Evolutionary conservation across 2,329 filamentous ascomycete genomes (phyloP).

Genomic region (Triangularia verruculosa): DNA sequence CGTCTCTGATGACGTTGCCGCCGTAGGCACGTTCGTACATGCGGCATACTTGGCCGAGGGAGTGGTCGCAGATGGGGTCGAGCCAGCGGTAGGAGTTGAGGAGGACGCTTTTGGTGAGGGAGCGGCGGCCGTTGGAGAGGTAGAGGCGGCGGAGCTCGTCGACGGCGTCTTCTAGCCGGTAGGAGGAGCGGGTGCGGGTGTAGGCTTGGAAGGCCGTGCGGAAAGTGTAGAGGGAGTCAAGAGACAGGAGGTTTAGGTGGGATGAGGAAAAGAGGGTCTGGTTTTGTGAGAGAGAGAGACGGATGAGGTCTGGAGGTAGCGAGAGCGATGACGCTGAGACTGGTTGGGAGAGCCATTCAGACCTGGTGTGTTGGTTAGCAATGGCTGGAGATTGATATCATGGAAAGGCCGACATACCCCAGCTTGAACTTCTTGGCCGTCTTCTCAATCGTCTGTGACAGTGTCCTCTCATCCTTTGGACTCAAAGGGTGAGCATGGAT

Average conservation of each 20-base stretch:
- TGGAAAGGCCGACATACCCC: slow-evolving; percentile 32
- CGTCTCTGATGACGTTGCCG: slow-evolving; percentile 24
- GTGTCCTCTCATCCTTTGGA: slow-evolving; percentile 44
- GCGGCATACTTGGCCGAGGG: slow-evolving; percentile 48
- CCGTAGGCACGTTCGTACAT: slow-evolving; percentile 31
- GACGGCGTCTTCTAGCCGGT: slow-evolving; percentile 57
- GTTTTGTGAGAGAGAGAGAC: slow-evolving; percentile 57
- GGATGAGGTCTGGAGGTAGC: slow-evolving; percentile 51
- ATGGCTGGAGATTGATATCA: not conserved
- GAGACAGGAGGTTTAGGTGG: slow-evolving; percentile 56
- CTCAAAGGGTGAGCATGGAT: slow-evolving; percentile 47
- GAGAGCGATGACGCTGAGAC: slow-evolving; percentile 43
- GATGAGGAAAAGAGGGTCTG: slow-evolving; percentile 59
- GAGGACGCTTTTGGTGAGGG: slow-evolving; percentile 51
- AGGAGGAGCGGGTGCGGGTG: slow-evolving; percentile 42
- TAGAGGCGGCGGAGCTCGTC: slow-evolving; percentile 61
- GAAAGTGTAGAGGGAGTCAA: slow-evolving; percentile 64
- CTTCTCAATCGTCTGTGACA: slow-evolving; percentile 49
- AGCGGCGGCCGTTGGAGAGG: slow-evolving; percentile 49
- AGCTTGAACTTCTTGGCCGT: slow-evolving; percentile 50
- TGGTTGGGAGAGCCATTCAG: slow-evolving; percentile 44
- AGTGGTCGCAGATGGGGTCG: slow-evolving; percentile 44
- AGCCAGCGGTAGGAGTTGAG: slow-evolving; percentile 57
- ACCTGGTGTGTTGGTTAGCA: slow-evolving; percentile 30
- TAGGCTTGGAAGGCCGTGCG: slow-evolving; percentile 59